phyloP scores from a whole-genome alignment of 352 stramenopile species.

The Thalassiosira mediterranea region DNA sequence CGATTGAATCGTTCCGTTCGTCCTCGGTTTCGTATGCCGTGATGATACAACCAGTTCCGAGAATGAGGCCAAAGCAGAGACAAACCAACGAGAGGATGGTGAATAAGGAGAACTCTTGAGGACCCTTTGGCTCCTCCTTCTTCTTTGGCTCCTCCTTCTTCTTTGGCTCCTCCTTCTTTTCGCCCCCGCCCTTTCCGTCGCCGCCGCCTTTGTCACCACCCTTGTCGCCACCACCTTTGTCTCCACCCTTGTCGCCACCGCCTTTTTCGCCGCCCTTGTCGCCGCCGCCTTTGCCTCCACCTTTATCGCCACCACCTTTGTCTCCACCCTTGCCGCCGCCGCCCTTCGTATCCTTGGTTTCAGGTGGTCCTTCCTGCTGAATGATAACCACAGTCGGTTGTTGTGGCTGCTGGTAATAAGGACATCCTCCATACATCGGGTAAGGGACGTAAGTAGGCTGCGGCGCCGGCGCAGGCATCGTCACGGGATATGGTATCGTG shows the following conservation, averaged over 20 bases:
- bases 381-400: background rate
- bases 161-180: background rate
- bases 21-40: constrained; percentile 14
- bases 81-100: background rate
- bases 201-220: background rate
- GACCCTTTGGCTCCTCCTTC: too few relatives aligned
- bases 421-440: background rate
- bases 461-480: background rate
- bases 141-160: background rate
- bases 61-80: constrained; percentile 8
- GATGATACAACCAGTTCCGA: constrained; percentile 23
- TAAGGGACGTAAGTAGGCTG: background rate
- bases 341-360: background rate
- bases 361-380: too few relatives aligned
- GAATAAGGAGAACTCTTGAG: background rate
- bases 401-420: background rate
- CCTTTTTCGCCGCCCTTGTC: background rate
- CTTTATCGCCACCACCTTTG: background rate
- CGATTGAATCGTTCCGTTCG: too few relatives aligned
- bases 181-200: background rate
- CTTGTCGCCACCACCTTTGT: background rate
- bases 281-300: background rate
- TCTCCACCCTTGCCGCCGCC: background rate
- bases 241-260: background rate
- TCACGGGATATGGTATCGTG: background rate